Evolutionary conservation across 306 rosid species (phyloP), one percentile per base, ranked within the genome.

Genomic region (Quercus engelmannii): DNA sequence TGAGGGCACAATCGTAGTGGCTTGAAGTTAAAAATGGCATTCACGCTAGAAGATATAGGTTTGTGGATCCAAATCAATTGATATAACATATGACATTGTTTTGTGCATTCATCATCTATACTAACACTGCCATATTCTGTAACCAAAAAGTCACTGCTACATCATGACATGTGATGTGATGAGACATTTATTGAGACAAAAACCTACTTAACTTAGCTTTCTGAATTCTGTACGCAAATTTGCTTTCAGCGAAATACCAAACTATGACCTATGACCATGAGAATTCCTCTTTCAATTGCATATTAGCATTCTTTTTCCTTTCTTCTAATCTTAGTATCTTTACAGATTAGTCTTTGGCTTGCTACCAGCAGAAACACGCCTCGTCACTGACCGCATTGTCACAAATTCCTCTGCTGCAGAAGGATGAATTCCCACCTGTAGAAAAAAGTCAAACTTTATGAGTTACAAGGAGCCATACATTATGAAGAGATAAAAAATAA

Each of bases 391-490:
- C 46, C 99, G 85, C 99, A 95, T 95, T 69, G 99, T 95, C 70
- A 95, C 99, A 70, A 95, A 95, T 82, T 95, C 99, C 87, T 95
- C 99, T 0, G 99, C 97, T 3, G 99, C 69, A 74, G 94, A 85
- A 74, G 99, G 99, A 81, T 95, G 99, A 83, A 95, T 74, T 73
- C 99, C 99, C 41, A 92, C 99, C 99, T 95, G 86, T 71, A 81
- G 55, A 54, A 62, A 31, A 54, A 21, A 54, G 11, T 49, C 43
- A 51, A 64, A 49, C 74, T 51, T 71, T 64, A 52, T 33, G 51
- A 31, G 63, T 38, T 67, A 12, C 33, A 65, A 31, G 33, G 30
- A 19, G 11, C 41, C 9, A 38, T 11, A 25, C 33, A 54, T 77
- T 64, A 6, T 64, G 49, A 28, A 30, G 54, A 12, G 54, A 49